Conservation (phyloP, 2,329 filamentous ascomycete genomes). For the Cladosporium sp. region DNA sequence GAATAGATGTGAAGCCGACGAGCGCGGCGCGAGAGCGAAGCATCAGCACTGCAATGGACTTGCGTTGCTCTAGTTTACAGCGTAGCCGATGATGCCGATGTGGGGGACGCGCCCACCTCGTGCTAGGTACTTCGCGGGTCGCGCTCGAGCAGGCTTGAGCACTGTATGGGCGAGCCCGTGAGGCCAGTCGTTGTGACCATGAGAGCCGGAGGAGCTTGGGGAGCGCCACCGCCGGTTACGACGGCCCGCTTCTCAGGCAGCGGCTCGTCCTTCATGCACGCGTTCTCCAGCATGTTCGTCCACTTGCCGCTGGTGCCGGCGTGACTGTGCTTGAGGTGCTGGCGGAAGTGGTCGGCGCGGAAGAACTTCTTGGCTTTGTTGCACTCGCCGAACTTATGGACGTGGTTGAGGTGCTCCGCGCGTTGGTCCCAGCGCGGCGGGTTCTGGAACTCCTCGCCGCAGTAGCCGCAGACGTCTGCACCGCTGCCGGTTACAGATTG, state of each 20-base stretch:
- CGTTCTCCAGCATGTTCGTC: constrained; percentile 96
- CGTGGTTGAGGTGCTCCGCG: constrained; percentile 77
- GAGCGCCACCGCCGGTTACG: neutral
- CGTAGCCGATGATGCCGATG: neutral
- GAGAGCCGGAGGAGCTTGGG: constrained; percentile 20
- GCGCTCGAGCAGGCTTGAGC: constrained; percentile 4
- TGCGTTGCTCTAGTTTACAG: too few relatives aligned
- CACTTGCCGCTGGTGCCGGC: constrained; percentile 94
- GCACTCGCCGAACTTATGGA: constrained; percentile 96
- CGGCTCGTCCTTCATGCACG: constrained; percentile 89
- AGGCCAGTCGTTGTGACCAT: constrained; percentile 23
- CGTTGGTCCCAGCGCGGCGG: constrained; percentile 84
- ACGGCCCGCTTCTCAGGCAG: constrained; percentile 39
- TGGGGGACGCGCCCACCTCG: neutral
- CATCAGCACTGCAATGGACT: too few relatives aligned
- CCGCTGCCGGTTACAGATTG: constrained; percentile 49
- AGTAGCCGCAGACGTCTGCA: constrained; percentile 86
- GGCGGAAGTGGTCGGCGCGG: constrained; percentile 93
- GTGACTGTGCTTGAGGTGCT: constrained; percentile 97
- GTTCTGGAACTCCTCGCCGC: constrained; percentile 84
- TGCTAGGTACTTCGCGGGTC: constrained; percentile 6
- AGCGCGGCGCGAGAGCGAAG: too few relatives aligned
- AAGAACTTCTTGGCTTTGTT: constrained; percentile 98
- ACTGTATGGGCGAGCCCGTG: constrained; percentile 11
- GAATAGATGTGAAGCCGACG: too few relatives aligned